A percentile compares a stretch with the other conserved stretches of the same genome.
Conservation (phyloP, 177 flowering plant genomes). For the Vitis hybrid region DNA sequence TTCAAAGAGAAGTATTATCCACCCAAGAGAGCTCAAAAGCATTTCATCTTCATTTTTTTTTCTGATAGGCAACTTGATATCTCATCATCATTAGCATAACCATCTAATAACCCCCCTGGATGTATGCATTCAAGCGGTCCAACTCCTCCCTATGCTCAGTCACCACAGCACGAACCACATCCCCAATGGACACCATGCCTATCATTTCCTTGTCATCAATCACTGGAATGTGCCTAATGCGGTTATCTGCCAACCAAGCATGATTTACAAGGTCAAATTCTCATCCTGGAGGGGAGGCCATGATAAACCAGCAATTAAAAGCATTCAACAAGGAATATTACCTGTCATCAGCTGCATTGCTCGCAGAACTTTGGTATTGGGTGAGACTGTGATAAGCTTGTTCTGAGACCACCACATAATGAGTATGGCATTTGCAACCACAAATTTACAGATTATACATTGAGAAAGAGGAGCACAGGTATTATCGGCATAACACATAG, state of each 20-base stretch:
- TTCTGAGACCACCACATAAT: conserved; percentile 55
- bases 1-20: too few species aligned
- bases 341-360: conserved; percentile 99
- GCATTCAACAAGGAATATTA: conserved; percentile 15
- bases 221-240: conserved; percentile 98
- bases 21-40: too few species aligned
- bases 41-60: too few species aligned
- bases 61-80: background rate
- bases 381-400: conserved; percentile 93
- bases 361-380: conserved; percentile 85
- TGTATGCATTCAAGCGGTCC: conserved; percentile 85
- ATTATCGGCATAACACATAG: too few species aligned
- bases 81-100: conserved; percentile 20
- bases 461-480: too few species aligned
- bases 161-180: conserved; percentile 98
- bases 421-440: background rate
- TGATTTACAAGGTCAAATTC: background rate
- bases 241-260: conserved; percentile 69
- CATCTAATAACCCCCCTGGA: conserved; percentile 92
- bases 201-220: conserved; percentile 65
- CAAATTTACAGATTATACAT: conserved; percentile 1
- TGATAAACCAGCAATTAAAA: background rate
- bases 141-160: conserved; percentile 95
- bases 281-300: too few species aligned
- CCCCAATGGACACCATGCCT: conserved; percentile 99